phyloP scores from a whole-genome alignment of 2,329 filamentous ascomycete genomes.

The Colletotrichum tofieldiae region DNA sequence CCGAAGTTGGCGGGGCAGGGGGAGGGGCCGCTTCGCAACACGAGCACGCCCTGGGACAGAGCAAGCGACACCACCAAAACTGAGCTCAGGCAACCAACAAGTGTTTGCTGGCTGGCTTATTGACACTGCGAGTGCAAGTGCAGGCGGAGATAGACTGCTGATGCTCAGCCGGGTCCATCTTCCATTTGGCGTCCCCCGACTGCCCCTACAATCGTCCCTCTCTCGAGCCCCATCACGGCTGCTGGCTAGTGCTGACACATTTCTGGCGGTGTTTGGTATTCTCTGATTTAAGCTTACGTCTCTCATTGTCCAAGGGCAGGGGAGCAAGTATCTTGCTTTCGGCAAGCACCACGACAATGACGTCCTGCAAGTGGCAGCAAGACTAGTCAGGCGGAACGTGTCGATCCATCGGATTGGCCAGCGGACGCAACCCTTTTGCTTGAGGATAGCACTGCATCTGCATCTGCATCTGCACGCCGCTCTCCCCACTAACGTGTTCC shows the following conservation, averaged over 20 bases:
- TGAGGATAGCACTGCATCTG: slow-evolving; percentile 39
- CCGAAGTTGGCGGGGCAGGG: slow-evolving; percentile 15
- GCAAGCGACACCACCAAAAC: slow-evolving; percentile 1
- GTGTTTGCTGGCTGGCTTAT: not conserved
- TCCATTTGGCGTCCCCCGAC: not conserved
- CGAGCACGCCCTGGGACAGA: slow-evolving; percentile 11
- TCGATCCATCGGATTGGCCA: slow-evolving; percentile 35
- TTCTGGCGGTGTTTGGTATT: not conserved
- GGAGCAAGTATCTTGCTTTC: slow-evolving; percentile 17
- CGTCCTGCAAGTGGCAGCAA: slow-evolving; percentile 41
- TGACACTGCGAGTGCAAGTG: slow-evolving; percentile 9
- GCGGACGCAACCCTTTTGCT: slow-evolving; percentile 26
- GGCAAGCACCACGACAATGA: slow-evolving; percentile 35
- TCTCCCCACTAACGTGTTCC: not conserved
- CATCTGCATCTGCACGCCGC: slow-evolving; percentile 36
- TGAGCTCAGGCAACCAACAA: not conserved
- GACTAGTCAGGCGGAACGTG: slow-evolving; percentile 40
- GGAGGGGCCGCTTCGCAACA: slow-evolving; percentile 10
- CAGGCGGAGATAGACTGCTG: not conserved
- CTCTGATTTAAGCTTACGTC: slow-evolving; percentile 10
- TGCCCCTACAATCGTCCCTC: not conserved
- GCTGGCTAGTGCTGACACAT: slow-evolving; percentile 34
- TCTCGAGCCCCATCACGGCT: not conserved
- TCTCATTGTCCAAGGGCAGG: not conserved
- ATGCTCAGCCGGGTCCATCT: not conserved